Evolutionary conservation across 495 filamentous ascomycete species (phyloP).

Genomic region (Copromyces sp.): DNA sequence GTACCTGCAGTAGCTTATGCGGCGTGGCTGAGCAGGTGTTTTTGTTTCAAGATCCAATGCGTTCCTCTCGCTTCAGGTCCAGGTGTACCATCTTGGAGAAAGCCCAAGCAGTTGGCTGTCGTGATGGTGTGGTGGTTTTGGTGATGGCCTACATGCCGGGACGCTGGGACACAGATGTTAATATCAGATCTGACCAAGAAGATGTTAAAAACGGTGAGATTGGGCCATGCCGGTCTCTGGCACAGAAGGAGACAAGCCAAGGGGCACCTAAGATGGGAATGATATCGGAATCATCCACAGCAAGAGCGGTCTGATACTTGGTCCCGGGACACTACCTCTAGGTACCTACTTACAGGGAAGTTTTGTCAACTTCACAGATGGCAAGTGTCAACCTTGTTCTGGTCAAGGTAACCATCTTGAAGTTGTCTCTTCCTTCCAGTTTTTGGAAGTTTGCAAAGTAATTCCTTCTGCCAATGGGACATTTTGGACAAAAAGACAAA

Average conservation of each 20-base stretch:
- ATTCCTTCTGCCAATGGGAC: background rate
- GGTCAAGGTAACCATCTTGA: background rate
- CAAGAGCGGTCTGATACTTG: background rate
- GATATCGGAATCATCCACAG: background rate
- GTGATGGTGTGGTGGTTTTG: background rate
- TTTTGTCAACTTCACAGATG: background rate
- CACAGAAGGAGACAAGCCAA: background rate
- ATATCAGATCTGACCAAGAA: background rate
- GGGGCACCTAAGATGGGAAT: background rate
- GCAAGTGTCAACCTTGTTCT: background rate
- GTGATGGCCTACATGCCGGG: background rate
- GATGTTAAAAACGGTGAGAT: background rate
- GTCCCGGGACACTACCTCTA: background rate
- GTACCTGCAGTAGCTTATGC: slow-evolving; percentile 13
- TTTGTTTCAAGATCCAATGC: slow-evolving; percentile 8
- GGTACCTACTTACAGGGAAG: background rate
- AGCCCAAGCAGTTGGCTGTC: background rate
- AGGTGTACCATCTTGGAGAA: background rate
- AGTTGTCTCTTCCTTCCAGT: background rate
- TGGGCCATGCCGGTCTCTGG: background rate
- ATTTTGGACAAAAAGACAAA: background rate
- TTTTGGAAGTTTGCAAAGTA: background rate
- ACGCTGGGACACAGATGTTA: background rate
- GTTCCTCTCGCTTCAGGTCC: background rate
- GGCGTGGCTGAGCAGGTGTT: slow-evolving; percentile 9